Percentiles rank a stretch among this genome's conserved stretches.
phyloP scores from a whole-genome alignment of 2,329 filamentous ascomycete species.

The Gaeumannomyces tritici region DNA sequence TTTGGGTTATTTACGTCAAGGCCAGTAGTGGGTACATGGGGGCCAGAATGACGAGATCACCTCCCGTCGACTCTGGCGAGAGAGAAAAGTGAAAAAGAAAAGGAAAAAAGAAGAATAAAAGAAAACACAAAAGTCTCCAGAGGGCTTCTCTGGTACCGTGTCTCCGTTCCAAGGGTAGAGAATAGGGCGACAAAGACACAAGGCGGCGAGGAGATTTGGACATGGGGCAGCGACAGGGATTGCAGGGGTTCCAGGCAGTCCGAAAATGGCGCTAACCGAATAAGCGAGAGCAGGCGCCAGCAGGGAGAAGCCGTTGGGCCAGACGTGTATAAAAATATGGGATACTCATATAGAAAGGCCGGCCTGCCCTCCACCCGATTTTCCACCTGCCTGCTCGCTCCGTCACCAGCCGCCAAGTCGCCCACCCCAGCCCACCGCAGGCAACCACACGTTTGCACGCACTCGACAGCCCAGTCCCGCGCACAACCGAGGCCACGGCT shows the following conservation, averaged over 20 bases:
- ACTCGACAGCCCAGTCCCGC: background rate
- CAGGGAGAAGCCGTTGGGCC: conserved; percentile 6
- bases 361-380: conserved; percentile 9
- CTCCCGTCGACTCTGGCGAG: background rate
- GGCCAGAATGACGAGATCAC: background rate
- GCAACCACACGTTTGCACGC: background rate
- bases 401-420: conserved; percentile 2
- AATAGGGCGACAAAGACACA: background rate
- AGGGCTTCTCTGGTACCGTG: background rate
- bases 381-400: conserved; percentile 4
- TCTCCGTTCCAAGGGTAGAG: background rate
- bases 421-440: background rate
- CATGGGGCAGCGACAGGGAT: background rate
- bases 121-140: background rate
- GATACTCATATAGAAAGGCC: conserved; percentile 16
- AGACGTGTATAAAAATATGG: conserved; percentile 20
- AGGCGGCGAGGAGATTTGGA: conserved; percentile 1
- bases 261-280: conserved; percentile 9
- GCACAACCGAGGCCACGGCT: background rate
- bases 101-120: background rate
- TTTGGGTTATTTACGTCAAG: background rate
- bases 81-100: background rate
- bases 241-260: conserved; percentile 6
- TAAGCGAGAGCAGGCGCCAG: conserved; percentile 8
- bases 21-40: too few species aligned